Conservation (phyloP, 2,329 filamentous ascomycete species). For the Fusarium austroafricanum region DNA sequence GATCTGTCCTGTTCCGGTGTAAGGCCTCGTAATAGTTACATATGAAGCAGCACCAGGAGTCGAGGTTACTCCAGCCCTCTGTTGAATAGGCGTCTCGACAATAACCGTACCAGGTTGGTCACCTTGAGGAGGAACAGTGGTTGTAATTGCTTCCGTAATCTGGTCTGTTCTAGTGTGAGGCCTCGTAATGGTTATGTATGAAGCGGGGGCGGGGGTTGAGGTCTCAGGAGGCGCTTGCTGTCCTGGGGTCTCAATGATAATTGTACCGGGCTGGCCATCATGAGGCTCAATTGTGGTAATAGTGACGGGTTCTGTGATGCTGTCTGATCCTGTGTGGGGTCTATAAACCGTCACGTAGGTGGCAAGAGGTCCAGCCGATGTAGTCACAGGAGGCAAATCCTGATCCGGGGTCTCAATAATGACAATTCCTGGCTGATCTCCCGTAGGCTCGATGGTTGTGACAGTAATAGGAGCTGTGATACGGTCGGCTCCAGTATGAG, state of each 20-base stretch:
- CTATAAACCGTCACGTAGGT: constrained; percentile 28
- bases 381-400: constrained; percentile 24
- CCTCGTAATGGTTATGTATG: constrained; percentile 16
- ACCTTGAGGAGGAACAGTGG: constrained; percentile 1
- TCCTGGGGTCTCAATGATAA: constrained; percentile 34
- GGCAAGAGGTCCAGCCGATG: constrained; percentile 13
- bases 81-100: constrained; percentile 6
- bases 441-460: constrained; percentile 20
- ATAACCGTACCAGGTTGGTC: constrained; percentile 16
- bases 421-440: constrained; percentile 25
- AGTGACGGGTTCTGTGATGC: constrained; percentile 23
- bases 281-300: constrained; percentile 28
- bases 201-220: constrained; percentile 5
- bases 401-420: constrained; percentile 30
- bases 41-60: constrained; percentile 1
- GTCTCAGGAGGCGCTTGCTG: constrained; percentile 25
- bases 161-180: constrained; percentile 6
- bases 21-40: constrained; percentile 12
- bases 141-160: constrained; percentile 10
- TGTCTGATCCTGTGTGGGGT: constrained; percentile 16
- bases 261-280: constrained; percentile 22
- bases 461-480: constrained; percentile 24
- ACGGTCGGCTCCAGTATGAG: constrained; percentile 18
- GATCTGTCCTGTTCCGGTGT: constrained; percentile 21
- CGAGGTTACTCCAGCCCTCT: not conserved